Conservation (phyloP, 768 basidiomycete species). For the Pulveroboletus sp. region DNA sequence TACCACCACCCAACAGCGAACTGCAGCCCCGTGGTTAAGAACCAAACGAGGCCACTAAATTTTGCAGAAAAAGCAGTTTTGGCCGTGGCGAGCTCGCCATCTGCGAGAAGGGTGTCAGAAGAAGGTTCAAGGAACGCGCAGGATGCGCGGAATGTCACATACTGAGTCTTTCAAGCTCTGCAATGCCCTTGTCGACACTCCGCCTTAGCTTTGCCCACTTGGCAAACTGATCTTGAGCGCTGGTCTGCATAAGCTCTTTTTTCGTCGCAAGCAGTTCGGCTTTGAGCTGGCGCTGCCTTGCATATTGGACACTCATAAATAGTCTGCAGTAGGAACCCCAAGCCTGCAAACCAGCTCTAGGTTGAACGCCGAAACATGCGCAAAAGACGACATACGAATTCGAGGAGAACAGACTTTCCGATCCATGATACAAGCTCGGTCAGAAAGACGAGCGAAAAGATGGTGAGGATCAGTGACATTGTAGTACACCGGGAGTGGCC, state of each 20-base stretch:
- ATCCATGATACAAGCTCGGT: conserved; percentile 88
- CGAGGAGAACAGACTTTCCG: conserved; percentile 79
- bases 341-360: conserved; percentile 43
- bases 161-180: conserved; percentile 93
- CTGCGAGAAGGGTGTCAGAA: conserved; percentile 39
- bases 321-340: conserved; percentile 69
- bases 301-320: conserved; percentile 53
- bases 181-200: conserved; percentile 87
- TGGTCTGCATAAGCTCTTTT: conserved; percentile 83
- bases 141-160: conserved; percentile 30
- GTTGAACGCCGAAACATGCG: conserved; percentile 1
- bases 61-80: conserved; percentile 63
- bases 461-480: conserved; percentile 80
- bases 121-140: background rate
- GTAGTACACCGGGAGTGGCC: conserved; percentile 9
- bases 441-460: conserved; percentile 78
- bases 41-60: conserved; percentile 76
- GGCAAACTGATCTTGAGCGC: conserved; percentile 96
- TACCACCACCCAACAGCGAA: conserved; percentile 90
- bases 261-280: conserved; percentile 76
- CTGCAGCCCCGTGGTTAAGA: conserved; percentile 84
- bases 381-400: conserved; percentile 55
- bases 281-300: conserved; percentile 72
- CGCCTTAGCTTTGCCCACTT: conserved; percentile 96
- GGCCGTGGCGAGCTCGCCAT: conserved; percentile 59